Evolutionary conservation across 164 flowering plant genomes (phyloP).

Genomic region (Santalum album): DNA sequence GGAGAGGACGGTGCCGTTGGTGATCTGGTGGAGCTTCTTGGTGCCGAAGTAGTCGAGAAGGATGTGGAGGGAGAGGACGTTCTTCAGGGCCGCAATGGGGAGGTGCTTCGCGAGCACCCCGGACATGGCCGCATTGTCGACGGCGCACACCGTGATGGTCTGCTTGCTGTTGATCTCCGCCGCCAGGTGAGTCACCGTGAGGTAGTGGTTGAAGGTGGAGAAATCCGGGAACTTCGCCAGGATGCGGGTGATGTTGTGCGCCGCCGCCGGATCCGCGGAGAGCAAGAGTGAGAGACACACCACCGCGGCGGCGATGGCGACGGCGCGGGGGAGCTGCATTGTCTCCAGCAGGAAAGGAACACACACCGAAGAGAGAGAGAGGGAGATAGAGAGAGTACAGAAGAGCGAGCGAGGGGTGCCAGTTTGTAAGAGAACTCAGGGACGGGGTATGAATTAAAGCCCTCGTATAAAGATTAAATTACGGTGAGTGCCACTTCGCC

Average conservation of each 20-base stretch:
- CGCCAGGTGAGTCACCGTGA: slow-evolving; percentile 63
- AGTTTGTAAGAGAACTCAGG: background rate
- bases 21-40: slow-evolving; percentile 29
- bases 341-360: background rate
- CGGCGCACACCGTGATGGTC: slow-evolving; percentile 72
- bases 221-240: slow-evolving; percentile 37
- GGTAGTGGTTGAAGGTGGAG: slow-evolving; percentile 62
- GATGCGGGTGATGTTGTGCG: slow-evolving; percentile 50
- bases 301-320: background rate
- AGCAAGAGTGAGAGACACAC: slow-evolving; percentile 6
- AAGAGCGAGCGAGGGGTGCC: background rate
- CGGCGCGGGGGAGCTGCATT: slow-evolving; percentile 17
- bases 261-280: slow-evolving; percentile 10
- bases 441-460: background rate
- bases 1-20: slow-evolving; percentile 40
- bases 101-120: slow-evolving; percentile 41
- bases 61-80: slow-evolving; percentile 39
- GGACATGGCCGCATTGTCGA: slow-evolving; percentile 63
- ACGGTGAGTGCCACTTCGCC: slow-evolving; percentile 8
- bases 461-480: background rate
- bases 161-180: slow-evolving; percentile 63
- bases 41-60: slow-evolving; percentile 44
- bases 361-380: slow-evolving; percentile 9
- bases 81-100: slow-evolving; percentile 46
- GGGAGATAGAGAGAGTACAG: slow-evolving; percentile 12